Evolutionary conservation across 2,329 filamentous ascomycete species (phyloP), one percentile per base, ranked within the genome.

Genomic region (Ophiostoma sp.): DNA sequence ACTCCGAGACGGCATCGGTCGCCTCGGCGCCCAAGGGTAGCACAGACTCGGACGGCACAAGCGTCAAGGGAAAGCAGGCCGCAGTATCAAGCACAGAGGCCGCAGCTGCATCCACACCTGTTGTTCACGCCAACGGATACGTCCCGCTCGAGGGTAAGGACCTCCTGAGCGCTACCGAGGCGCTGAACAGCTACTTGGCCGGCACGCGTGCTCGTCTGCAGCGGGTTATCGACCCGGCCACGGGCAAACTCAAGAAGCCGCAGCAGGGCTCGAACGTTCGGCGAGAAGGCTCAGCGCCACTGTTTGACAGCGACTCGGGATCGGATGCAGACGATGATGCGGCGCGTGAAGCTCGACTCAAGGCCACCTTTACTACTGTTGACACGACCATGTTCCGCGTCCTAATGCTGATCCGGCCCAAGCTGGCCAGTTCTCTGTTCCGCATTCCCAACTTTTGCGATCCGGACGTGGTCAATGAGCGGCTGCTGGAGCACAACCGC

Each of bases 391-490:
- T 99, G 0, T 98, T 99, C 84, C 90, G 95, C 19, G 92, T 94
- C 0, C 97, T 97, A 81, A 98, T 99, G 95, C 94, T 95, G 79
- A 94, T 92, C 3, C 91, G 91, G 8, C 95, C 96, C 4, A 90
- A 92, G 6, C 86, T 99, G 12, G 94, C 94, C 3, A 93, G 93
- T 1, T 93, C 95, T 0, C 87, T 99, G 0, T 98, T 99, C 84
- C 94, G 96, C 31, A 93, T 98, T 70, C 92, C 95, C 79, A 99
- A 99, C 81, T 98, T 98, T 80, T 98, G 96, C 81, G 95, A 99
- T 78, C 95, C 96, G 0, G 92, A 93, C 39, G 96, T 98, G 2
- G 95, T 99, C 28, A 96, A 97, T 80, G 93, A 97, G 81, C 94
- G 94, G 78, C 85, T 99, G 4, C 90, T 97, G 74, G 93, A 97